phyloP scores from a whole-genome alignment of 169 alveolate genomes.

The Plasmodium gonderi region DNA sequence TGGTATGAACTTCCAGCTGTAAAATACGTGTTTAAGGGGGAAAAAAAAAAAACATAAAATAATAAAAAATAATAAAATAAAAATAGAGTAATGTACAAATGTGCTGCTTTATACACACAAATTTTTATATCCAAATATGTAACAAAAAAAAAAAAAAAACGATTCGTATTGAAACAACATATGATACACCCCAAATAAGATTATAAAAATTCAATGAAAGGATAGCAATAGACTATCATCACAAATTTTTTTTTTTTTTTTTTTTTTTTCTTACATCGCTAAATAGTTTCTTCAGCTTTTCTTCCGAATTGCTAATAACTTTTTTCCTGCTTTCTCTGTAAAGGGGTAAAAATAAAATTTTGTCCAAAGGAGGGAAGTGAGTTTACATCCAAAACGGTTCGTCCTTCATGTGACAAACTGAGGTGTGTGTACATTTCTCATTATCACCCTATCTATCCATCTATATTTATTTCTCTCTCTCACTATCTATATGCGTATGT shows the following conservation, averaged over 20 bases:
- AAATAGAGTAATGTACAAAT: not conserved
- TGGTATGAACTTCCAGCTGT: conserved; percentile 40
- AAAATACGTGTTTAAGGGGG: not conserved
- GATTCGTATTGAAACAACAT: too few relatives aligned
- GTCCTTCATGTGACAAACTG: too few relatives aligned
- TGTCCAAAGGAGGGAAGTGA: too few relatives aligned
- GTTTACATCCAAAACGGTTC: too few relatives aligned
- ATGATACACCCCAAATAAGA: too few relatives aligned
- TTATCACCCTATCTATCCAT: too few relatives aligned
- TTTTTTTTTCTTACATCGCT: conserved; percentile 67
- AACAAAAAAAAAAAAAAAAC: not conserved
- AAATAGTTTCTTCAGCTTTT: conserved; percentile 53
- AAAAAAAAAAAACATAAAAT: not conserved
- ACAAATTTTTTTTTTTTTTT: not conserved
- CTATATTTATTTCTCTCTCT: too few relatives aligned
- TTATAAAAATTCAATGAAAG: too few relatives aligned
- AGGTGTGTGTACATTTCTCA: too few relatives aligned
- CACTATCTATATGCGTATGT: too few relatives aligned
- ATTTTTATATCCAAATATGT: not conserved
- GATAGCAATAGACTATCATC: too few relatives aligned
- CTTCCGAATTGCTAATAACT: conserved; percentile 56
- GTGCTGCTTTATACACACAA: not conserved
- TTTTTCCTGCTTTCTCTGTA: conserved; percentile 64
- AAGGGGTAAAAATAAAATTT: not conserved
- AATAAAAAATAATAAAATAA: not conserved